Conservation (phyloP, 1,139 yeast species). For the Zygosaccharomyces pseudobailii region DNA sequence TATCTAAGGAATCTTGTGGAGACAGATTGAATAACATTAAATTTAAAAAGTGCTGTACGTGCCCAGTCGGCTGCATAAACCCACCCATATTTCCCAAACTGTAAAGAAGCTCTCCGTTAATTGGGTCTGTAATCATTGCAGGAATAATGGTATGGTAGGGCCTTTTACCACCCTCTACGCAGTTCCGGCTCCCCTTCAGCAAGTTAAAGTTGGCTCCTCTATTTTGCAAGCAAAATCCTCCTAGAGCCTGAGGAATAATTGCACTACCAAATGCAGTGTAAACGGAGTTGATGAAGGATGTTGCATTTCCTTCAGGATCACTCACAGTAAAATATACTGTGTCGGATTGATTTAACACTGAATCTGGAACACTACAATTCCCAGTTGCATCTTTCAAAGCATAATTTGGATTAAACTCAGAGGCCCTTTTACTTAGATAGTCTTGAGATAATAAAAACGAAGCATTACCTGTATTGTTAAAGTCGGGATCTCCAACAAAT, state of each 20-base stretch:
- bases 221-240: conserved; percentile 71
- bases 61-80: conserved; percentile 83
- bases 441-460: conserved; percentile 37
- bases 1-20: conserved; percentile 73
- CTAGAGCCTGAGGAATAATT: conserved; percentile 53
- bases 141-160: conserved; percentile 86
- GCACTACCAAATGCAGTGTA: conserved; percentile 71
- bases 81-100: conserved; percentile 87
- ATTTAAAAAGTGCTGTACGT: conserved; percentile 71
- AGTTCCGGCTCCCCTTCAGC: conserved; percentile 52
- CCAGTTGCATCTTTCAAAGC: conserved; percentile 43
- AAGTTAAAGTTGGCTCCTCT: conserved; percentile 74
- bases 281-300: conserved; percentile 75
- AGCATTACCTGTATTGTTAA: conserved; percentile 31
- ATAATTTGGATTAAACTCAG: conserved; percentile 40
- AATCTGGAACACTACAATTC: conserved; percentile 56
- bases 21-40: conserved; percentile 57
- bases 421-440: conserved; percentile 49
- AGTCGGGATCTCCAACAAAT: conserved; percentile 52
- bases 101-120: conserved; percentile 50
- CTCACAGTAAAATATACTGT: conserved; percentile 72
- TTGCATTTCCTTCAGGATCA: conserved; percentile 72
- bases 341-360: conserved; percentile 56
- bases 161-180: conserved; percentile 64
- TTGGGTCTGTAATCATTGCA: conserved; percentile 55